Conservation (phyloP, 2,329 filamentous ascomycete genomes). For the Dactylella cylindrospora region DNA sequence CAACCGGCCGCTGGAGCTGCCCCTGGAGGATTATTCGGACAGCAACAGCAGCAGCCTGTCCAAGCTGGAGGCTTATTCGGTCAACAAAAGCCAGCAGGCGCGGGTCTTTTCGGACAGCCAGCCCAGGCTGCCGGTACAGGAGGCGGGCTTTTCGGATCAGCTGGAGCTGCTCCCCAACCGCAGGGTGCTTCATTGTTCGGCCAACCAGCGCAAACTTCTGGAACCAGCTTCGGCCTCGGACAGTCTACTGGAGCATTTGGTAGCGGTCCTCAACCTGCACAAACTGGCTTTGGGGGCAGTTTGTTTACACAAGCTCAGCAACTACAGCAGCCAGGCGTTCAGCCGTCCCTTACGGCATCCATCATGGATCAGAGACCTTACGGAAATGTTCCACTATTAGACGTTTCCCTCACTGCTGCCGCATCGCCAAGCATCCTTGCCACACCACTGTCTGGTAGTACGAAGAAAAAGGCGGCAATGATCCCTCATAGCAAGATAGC, state of each 20-base stretch:
- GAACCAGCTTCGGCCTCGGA: slow-evolving; percentile 20
- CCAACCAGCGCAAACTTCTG: slow-evolving; percentile 47
- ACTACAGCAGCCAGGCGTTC: slow-evolving; percentile 57
- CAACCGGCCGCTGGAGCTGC: slow-evolving; percentile 50
- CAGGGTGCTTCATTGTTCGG: slow-evolving; percentile 63
- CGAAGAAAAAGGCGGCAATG: slow-evolving; percentile 65
- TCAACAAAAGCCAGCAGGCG: slow-evolving; percentile 48
- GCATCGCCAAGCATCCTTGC: slow-evolving; percentile 79
- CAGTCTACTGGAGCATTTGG: slow-evolving; percentile 32
- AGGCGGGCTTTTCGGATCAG: slow-evolving; percentile 59
- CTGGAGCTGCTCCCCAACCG: slow-evolving; percentile 47
- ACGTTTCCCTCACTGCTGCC: slow-evolving; percentile 66
- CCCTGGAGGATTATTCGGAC: slow-evolving; percentile 21
- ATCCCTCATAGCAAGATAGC: slow-evolving; percentile 49
- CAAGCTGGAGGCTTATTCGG: slow-evolving; percentile 57
- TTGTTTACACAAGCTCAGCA: slow-evolving; percentile 61
- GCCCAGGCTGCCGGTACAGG: slow-evolving; percentile 53
- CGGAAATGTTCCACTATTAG: slow-evolving; percentile 83
- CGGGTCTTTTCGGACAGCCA: slow-evolving; percentile 54
- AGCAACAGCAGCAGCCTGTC: slow-evolving; percentile 52
- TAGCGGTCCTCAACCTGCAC: slow-evolving; percentile 17
- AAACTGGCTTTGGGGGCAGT: slow-evolving; percentile 47
- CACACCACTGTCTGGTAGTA: slow-evolving; percentile 74
- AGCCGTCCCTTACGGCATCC: slow-evolving; percentile 72
- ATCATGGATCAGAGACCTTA: slow-evolving; percentile 84